phyloP scores from a whole-genome alignment of 805 yeast genomes.

The Candida railenensis region DNA sequence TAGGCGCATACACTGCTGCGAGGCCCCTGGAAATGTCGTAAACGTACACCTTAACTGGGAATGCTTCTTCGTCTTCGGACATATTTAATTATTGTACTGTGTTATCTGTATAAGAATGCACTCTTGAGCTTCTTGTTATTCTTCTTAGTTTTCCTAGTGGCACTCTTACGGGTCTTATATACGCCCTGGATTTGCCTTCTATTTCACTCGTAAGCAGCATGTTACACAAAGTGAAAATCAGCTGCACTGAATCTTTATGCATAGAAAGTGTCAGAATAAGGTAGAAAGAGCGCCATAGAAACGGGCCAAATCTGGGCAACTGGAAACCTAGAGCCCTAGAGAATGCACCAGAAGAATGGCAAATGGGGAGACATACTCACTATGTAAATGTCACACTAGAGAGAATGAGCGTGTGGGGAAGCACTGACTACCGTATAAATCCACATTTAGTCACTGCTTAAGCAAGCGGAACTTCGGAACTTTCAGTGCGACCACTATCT shows the following conservation, averaged over 20 bases:
- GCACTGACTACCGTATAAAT: too few species aligned
- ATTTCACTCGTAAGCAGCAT: background rate
- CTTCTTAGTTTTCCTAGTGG: background rate
- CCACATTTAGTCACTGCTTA: too few species aligned
- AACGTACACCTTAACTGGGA: conserved; percentile 53
- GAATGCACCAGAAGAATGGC: background rate
- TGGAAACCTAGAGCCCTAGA: background rate
- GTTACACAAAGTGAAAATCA: background rate
- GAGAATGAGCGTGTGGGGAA: too few species aligned
- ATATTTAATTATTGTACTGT: too few species aligned
- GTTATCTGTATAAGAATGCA: too few species aligned
- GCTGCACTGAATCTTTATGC: background rate
- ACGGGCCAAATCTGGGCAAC: background rate
- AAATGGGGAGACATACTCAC: too few species aligned
- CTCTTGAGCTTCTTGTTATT: background rate
- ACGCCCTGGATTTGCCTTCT: background rate
- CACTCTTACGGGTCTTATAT: background rate
- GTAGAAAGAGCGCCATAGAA: background rate
- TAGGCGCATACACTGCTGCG: conserved; percentile 50
- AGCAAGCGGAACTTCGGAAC: too few species aligned
- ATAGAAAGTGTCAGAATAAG: background rate
- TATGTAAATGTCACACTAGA: too few species aligned
- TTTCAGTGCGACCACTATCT: background rate
- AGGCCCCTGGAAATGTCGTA: conserved; percentile 65
- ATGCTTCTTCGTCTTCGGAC: conserved; percentile 20